Evolutionary conservation across 2,329 filamentous ascomycete genomes (phyloP).

Genomic region (Huntiella abstrusa): DNA sequence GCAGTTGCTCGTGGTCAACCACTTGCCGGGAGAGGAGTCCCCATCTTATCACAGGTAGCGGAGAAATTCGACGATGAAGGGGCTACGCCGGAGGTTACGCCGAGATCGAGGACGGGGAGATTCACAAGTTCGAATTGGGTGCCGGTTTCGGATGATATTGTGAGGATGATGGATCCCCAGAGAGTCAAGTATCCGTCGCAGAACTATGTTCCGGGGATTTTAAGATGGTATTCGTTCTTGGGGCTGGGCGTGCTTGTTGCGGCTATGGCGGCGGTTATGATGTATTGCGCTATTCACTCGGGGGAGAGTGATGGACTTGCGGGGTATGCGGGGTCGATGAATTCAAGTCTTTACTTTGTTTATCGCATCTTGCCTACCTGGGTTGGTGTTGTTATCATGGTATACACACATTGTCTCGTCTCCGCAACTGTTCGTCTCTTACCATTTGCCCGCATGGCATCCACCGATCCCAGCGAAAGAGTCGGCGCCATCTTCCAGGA

Average conservation of each 20-base stretch:
- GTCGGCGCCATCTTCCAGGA: constrained; percentile 48
- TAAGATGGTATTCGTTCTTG: constrained; percentile 47
- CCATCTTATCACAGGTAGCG: background rate
- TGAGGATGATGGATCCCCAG: constrained; percentile 20
- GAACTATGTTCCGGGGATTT: constrained; percentile 49
- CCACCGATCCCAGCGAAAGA: constrained; percentile 37
- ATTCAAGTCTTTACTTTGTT: constrained; percentile 61
- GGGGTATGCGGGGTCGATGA: constrained; percentile 45
- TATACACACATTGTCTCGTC: constrained; percentile 63
- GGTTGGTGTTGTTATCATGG: constrained; percentile 47
- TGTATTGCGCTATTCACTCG: constrained; percentile 56
- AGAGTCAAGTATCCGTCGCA: constrained; percentile 30
- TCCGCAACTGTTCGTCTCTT: constrained; percentile 55
- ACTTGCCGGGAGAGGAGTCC: background rate
- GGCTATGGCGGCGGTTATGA: constrained; percentile 51
- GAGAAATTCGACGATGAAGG: background rate
- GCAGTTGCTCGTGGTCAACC: background rate
- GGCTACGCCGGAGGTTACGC: background rate
- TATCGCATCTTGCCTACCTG: constrained; percentile 74
- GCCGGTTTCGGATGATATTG: constrained; percentile 18
- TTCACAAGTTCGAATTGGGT: constrained; percentile 15
- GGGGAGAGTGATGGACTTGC: constrained; percentile 43
- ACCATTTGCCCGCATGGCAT: constrained; percentile 63
- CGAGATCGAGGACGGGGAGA: constrained; percentile 1
- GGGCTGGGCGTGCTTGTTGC: constrained; percentile 41